phyloP scores from a whole-genome alignment of 2,329 filamentous ascomycete genomes.

The Scortechinia acanthostroma region DNA sequence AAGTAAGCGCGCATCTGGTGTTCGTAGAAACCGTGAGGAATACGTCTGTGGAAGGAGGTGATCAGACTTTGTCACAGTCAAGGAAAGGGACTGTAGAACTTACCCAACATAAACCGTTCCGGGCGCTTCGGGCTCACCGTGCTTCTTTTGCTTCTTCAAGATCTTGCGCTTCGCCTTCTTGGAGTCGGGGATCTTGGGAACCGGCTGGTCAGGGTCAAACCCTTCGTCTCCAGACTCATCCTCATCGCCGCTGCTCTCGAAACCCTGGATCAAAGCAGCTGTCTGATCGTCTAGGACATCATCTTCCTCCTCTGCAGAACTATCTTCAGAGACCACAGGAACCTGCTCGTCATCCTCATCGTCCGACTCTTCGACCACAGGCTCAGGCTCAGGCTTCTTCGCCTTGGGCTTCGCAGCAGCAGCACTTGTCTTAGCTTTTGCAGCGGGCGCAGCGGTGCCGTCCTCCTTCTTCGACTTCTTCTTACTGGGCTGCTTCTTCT shows the following conservation, averaged over 20 bases:
- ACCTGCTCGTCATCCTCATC: slow-evolving; percentile 9
- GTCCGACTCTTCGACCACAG: slow-evolving; percentile 7
- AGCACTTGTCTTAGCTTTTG: slow-evolving; percentile 8
- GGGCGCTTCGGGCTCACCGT: slow-evolving; percentile 28
- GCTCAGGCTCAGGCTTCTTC: slow-evolving; percentile 1
- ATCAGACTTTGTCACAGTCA: slow-evolving; percentile 3
- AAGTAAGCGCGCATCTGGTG: slow-evolving; percentile 69
- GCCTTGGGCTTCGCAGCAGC: slow-evolving; percentile 5
- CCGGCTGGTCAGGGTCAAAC: slow-evolving; percentile 25
- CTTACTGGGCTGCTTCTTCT: slow-evolving; percentile 10
- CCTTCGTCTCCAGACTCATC: slow-evolving; percentile 24
- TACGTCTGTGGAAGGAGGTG: slow-evolving; percentile 30
- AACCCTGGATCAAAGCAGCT: slow-evolving; percentile 41
- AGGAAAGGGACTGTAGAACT: no score
- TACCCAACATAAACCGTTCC: slow-evolving; percentile 63
- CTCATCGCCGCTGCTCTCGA: slow-evolving; percentile 43
- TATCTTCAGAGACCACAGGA: not conserved
- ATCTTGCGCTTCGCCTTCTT: slow-evolving; percentile 30
- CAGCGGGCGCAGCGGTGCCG: slow-evolving; percentile 10
- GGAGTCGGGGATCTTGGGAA: slow-evolving; percentile 31
- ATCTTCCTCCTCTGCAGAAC: slow-evolving; percentile 15
- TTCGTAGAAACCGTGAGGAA: slow-evolving; percentile 73
- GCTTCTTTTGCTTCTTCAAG: slow-evolving; percentile 28
- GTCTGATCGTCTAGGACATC: slow-evolving; percentile 38
- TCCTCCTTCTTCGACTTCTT: slow-evolving; percentile 4